Conservation (phyloP, 1,284 basidiomycete genomes). For the Trichosporon faecale region DNA sequence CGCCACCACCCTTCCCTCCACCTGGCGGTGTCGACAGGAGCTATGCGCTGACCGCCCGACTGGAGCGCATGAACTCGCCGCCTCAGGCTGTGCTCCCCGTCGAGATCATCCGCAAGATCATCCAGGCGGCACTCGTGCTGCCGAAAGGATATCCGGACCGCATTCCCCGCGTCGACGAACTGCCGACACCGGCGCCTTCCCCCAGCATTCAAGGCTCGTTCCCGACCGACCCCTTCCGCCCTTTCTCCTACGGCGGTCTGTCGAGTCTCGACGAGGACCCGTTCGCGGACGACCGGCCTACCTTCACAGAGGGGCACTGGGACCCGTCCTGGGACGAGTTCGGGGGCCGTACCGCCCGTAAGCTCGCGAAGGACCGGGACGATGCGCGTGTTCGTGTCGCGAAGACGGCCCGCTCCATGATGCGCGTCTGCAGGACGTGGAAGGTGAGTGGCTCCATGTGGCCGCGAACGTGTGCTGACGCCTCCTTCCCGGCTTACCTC, state of each 20-base stretch:
- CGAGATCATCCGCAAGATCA: slow-evolving; percentile 36
- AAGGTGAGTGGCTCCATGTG: slow-evolving; percentile 57
- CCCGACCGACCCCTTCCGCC: neutral
- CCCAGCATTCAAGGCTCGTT: neutral
- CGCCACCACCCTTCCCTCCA: neutral
- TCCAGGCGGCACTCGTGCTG: slow-evolving; percentile 32
- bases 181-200: neutral
- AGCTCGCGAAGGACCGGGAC: slow-evolving; percentile 8
- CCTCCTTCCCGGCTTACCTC: neutral
- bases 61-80: slow-evolving; percentile 9
- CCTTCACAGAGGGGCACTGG: neutral
- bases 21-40: neutral
- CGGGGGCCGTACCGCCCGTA: slow-evolving; percentile 27
- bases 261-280: neutral
- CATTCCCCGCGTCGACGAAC: slow-evolving; percentile 3
- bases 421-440: slow-evolving; percentile 68
- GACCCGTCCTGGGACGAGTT: slow-evolving; percentile 31
- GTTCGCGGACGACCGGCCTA: neutral
- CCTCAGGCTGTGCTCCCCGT: slow-evolving; percentile 17
- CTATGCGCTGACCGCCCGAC: neutral
- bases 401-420: slow-evolving; percentile 45
- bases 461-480: neutral
- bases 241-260: neutral
- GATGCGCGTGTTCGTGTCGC: slow-evolving; percentile 10
- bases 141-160: slow-evolving; percentile 17